Evolutionary conservation across 129 eudicot species (phyloP).

Genomic region (Kitagawia praeruptora): DNA sequence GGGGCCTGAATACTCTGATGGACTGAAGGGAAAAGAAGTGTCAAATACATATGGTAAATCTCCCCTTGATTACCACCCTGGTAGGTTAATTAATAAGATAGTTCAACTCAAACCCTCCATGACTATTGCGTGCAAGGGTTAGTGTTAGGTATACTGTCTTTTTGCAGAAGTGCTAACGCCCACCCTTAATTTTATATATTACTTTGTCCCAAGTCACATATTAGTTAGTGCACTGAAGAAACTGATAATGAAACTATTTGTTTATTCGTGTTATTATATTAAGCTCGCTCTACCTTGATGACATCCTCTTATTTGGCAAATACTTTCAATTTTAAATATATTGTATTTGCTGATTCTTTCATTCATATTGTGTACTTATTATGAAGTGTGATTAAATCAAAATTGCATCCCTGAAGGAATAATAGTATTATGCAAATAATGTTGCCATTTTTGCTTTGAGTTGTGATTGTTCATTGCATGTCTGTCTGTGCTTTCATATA

Average conservation of each 20-base stretch:
- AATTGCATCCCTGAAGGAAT: neutral
- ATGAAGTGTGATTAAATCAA: neutral
- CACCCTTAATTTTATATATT: no score
- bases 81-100: neutral
- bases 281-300: neutral
- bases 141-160: no score
- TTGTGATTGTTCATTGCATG: neutral
- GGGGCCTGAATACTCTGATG: neutral
- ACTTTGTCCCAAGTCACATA: neutral
- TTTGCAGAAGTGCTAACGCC: no score
- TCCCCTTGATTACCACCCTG: conserved; percentile 11
- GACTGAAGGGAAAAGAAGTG: neutral
- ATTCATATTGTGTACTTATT: neutral
- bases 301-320: neutral
- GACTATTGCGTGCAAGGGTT: neutral
- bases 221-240: neutral
- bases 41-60: conserved; percentile 6
- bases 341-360: neutral
- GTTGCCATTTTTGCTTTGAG: neutral
- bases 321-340: neutral
- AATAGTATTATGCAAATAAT: neutral
- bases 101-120: neutral
- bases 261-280: no score
- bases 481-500: conserved; percentile 15
- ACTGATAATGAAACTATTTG: neutral